Evolutionary conservation across 179 eudicot species (phyloP).

Genomic region (Monotropa hypopitys): DNA sequence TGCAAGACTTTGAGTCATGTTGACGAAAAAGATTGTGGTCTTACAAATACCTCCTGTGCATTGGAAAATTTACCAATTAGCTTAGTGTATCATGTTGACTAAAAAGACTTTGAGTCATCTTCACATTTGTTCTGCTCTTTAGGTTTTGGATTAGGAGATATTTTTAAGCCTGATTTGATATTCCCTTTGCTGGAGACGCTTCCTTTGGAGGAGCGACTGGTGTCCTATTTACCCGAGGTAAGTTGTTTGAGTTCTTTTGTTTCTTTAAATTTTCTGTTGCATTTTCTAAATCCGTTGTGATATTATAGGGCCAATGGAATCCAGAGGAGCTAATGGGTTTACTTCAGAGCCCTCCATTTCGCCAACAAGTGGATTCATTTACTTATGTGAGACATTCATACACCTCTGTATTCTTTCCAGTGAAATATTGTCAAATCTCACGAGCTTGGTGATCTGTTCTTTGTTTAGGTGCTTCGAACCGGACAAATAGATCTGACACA

Average conservation of each 20-base stretch:
- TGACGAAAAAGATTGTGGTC: neutral
- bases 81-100: too few species aligned
- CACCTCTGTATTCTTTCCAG: neutral
- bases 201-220: constrained; percentile 58
- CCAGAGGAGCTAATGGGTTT: constrained; percentile 64
- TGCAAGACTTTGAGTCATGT: neutral
- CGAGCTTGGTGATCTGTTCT: neutral
- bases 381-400: constrained; percentile 58
- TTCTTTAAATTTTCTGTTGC: neutral
- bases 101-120: too few species aligned
- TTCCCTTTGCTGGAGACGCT: constrained; percentile 57
- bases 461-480: constrained; percentile 67
- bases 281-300: constrained; percentile 9
- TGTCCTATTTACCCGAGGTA: constrained; percentile 89
- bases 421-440: neutral
- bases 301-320: constrained; percentile 64
- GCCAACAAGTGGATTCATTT: constrained; percentile 96
- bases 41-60: neutral
- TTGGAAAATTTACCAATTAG: neutral
- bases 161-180: constrained; percentile 78
- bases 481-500: constrained; percentile 93
- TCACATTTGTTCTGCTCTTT: constrained; percentile 3
- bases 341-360: constrained; percentile 90
- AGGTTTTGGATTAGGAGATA: constrained; percentile 94
- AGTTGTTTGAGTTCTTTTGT: constrained; percentile 3